These are phyloP conservation scores for Exophiala mesophila DNA, from an alignment of 2,329 filamentous ascomycete genomes.

Conservation along the genomic window DNA sequence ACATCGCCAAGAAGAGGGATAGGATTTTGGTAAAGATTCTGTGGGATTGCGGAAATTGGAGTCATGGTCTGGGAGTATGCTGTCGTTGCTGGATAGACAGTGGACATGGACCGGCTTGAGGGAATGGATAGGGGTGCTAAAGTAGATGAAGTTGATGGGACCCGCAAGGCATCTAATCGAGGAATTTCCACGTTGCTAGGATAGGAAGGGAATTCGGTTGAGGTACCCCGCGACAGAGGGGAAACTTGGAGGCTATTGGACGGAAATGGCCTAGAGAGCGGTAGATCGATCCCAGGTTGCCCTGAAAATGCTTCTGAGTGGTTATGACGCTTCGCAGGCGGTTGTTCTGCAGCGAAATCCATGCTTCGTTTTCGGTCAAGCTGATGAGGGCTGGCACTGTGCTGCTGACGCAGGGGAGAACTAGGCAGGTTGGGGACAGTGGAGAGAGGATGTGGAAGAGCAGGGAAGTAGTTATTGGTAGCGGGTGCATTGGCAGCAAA, in stretches of 20 bases:
- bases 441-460: constrained; percentile 23
- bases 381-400: constrained; percentile 34
- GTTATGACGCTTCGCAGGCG: constrained; percentile 49
- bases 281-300: constrained; percentile 10
- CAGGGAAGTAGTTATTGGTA: constrained; percentile 16
- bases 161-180: constrained; percentile 17
- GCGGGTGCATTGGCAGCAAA: constrained; percentile 9
- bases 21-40: constrained; percentile 30
- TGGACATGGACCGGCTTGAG: constrained; percentile 63
- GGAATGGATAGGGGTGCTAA: constrained; percentile 33
- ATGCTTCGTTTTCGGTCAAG: constrained; percentile 54
- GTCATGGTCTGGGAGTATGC: constrained; percentile 47
- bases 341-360: constrained; percentile 52
- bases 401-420: constrained; percentile 22
- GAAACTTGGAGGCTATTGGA: constrained; percentile 6
- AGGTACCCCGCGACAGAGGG: background rate
- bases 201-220: constrained; percentile 11
- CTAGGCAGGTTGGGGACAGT: constrained; percentile 17
- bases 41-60: constrained; percentile 33
- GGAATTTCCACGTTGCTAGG: constrained; percentile 27
- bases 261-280: constrained; percentile 12
- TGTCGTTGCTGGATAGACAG: constrained; percentile 62
- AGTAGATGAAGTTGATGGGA: constrained; percentile 12
- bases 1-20: constrained; percentile 21
- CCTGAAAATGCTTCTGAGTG: constrained; percentile 4